These are phyloP conservation scores for Chiua virens DNA, from an alignment of 768 basidiomycete species.

Conservation along the genomic window DNA sequence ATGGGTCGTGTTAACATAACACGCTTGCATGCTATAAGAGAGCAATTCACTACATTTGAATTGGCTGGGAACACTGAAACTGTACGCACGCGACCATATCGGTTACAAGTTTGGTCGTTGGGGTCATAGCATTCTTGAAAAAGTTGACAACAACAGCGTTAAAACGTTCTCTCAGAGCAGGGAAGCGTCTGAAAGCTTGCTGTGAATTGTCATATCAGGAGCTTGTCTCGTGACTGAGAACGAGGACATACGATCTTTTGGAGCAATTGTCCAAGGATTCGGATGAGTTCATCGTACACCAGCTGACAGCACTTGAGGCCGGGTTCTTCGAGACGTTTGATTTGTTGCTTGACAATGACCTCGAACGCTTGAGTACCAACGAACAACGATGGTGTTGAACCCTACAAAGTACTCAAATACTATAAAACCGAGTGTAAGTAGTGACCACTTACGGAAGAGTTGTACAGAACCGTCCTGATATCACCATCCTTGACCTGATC, in stretches of 20 bases:
- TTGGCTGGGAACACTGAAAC: neutral
- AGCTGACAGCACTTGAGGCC: conserved; percentile 90
- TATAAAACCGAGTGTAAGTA: neutral
- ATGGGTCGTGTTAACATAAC: conserved; percentile 98
- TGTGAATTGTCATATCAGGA: conserved; percentile 32
- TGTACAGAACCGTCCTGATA: conserved; percentile 93
- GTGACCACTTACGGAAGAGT: conserved; percentile 79
- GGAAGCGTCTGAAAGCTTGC: conserved; percentile 96
- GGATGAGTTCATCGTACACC: conserved; percentile 96
- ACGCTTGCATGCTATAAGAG: conserved; percentile 85
- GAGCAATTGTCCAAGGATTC: conserved; percentile 92
- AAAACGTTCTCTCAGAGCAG: conserved; percentile 95
- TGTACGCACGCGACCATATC: conserved; percentile 85
- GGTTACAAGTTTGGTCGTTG: conserved; percentile 90
- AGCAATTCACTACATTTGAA: neutral
- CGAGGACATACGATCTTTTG: conserved; percentile 72
- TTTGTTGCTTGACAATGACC: conserved; percentile 98
- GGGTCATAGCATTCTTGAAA: conserved; percentile 91
- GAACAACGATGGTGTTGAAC: conserved; percentile 94
- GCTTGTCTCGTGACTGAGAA: neutral
- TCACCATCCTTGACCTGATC: conserved; percentile 99
- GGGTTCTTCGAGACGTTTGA: conserved; percentile 94
- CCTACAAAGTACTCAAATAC: conserved; percentile 43
- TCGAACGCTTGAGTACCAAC: conserved; percentile 98
- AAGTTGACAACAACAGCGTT: conserved; percentile 95